Percentiles rank a stretch among this genome's conserved stretches.
Conservation (phyloP, 2,329 filamentous ascomycete species). For the Colletotrichum shisoi region DNA sequence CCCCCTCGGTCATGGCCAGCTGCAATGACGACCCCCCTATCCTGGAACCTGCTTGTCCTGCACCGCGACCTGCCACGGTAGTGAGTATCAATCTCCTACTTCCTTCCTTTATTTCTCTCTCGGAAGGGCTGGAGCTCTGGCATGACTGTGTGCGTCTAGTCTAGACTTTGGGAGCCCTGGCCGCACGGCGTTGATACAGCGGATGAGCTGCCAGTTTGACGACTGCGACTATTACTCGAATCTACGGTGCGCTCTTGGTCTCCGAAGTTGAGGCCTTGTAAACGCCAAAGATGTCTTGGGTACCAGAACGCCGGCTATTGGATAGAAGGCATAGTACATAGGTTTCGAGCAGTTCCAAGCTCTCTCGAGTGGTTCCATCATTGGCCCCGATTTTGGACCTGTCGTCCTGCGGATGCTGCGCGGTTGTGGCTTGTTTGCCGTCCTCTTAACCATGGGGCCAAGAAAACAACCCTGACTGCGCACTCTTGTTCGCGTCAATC, state of each 20-base stretch:
- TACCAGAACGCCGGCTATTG: neutral
- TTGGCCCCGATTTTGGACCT: neutral
- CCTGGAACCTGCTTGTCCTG: neutral
- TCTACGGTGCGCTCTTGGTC: conserved; percentile 2
- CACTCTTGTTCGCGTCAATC: conserved; percentile 8
- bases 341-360: conserved; percentile 4
- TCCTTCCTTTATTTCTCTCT: too few relatives aligned
- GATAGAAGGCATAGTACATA: conserved; percentile 4
- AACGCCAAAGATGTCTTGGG: conserved; percentile 10
- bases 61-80: neutral
- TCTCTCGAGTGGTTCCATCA: conserved; percentile 1
- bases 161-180: conserved; percentile 6
- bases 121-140: neutral
- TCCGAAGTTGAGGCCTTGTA: conserved; percentile 4
- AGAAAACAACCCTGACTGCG: conserved; percentile 12
- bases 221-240: conserved; percentile 2
- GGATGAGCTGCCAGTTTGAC: neutral
- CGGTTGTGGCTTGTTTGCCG: conserved; percentile 2
- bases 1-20: neutral
- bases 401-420: conserved; percentile 1
- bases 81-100: neutral
- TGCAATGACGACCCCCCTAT: conserved; percentile 2
- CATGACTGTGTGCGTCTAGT: neutral
- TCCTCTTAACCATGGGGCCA: conserved; percentile 1
- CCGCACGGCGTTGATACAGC: neutral